Base-by-base conservation (phyloP, 306 rosid species). In the Clitoria ternatea region DNA sequence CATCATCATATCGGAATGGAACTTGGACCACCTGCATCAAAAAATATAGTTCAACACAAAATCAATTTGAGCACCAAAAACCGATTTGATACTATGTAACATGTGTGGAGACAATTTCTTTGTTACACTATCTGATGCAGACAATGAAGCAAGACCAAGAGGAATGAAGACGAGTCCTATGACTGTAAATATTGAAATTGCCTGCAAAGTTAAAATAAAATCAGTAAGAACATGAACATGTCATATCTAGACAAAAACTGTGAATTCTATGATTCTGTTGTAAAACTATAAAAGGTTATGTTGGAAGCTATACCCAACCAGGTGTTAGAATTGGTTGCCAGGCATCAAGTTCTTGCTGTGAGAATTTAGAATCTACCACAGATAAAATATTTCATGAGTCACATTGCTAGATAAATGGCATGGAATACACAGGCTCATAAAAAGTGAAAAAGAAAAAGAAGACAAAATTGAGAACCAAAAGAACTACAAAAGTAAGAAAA, bases 281-380 rank as follows among this genome's bases (percentile, higher is more conserved):
- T 35, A 68, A 53, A 53, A 35, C 15, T 14, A 45, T n/a, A 55
- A 44, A n/a, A 27, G 15, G 26, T 71, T 53, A 14, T 27, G 60
- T 20, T 9, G 18, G 40, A 62, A 61, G 62, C 0, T 37, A 62
- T 88, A 92, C 98, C 96, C 89, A 86, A 80, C 89, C 87, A 17
- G 96, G 98, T 40, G 96, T 88, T 70, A 92, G 77, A 83, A 90
- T 86, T 77, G 98, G 96, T 69, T 92, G 90, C 89, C 96, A 90
- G 4, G 98, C 98, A 62, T 90, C 87, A 80, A 92, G 96, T 80
- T 92, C 96, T 86, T 90, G 98, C 79, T 92, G 96, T 15, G 96
- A 50, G 76, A 92, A 92, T 75, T 44, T 83, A 42, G 98, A 87
- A 86, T 90, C 98, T 92, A 84, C 68, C 79, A 70, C 23, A 18